Base-by-base conservation (phyloP, 129 eudicot genomes). In the Oenanthe sinensis region DNA sequence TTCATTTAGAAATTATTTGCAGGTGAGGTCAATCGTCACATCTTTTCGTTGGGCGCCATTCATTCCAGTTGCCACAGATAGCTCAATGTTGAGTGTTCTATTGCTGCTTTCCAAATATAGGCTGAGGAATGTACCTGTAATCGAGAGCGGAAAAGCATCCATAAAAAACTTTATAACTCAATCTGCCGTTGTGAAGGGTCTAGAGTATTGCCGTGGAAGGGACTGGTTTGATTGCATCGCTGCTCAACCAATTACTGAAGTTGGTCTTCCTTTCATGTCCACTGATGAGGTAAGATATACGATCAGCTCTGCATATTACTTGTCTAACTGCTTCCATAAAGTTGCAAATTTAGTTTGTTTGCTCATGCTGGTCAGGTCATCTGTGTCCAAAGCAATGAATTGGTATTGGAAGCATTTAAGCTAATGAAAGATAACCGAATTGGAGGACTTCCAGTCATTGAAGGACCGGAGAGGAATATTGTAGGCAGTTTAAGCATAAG, bases 161-260 rank as follows among this genome's bases (percentile, higher is more conserved):
- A 85, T 95, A 22, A 87, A 77, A 60, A 93, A 93, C 85, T 93
- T 91, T 82, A 88, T 91, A 70, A 93, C 98, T 45, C 98, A 93
- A 89, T 93, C 98, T 43, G 97, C 97, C 67, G 93, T 93, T 43
- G 84, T 91, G 37, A 88, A 85, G 26, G 97, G 98, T 67, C 97
- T 95, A 63, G 91, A 87, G 77, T 82, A 83, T 75, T 91, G 97
- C 87, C 87, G 77, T 79, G 98, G 98, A 80, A 77, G 98, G 77
- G 97, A 95, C 78, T 95, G 97, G 98, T 91, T 95, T 80, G 98
- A 95, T 74, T 50, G 87, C 85, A 91, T 95, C 46, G 81, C 97
- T 40, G 78, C 82, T 1, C 89, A 88, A 71, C 92, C 91, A 26
- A 83, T 95, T 76, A 81, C 97, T 2, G 96, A 91, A 67, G 81